Evolutionary conservation across 148 eudicot genomes (phyloP).

Genomic region (Tetragonia tetragonoides): DNA sequence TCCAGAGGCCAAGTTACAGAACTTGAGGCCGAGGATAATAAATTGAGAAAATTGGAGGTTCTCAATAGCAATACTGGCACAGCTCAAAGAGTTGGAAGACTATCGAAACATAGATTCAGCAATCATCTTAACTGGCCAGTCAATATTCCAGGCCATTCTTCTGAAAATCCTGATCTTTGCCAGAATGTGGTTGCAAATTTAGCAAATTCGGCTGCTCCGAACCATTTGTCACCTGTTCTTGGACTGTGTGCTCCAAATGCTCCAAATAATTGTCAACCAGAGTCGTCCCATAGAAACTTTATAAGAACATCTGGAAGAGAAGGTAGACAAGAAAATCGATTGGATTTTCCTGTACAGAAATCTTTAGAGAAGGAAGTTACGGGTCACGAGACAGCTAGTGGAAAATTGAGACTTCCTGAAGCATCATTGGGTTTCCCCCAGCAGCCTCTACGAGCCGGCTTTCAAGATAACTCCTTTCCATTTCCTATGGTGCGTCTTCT

Average conservation of each 20-base stretch:
- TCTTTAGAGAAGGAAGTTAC: constrained; percentile 40
- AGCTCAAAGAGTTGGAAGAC: constrained; percentile 33
- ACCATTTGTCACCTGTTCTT: constrained; percentile 57
- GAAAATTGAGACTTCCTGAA: constrained; percentile 40
- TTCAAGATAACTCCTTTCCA: constrained; percentile 36
- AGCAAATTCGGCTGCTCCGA: constrained; percentile 28
- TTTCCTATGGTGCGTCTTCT: constrained; percentile 42
- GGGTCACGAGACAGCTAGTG: constrained; percentile 33
- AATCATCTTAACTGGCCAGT: constrained; percentile 27
- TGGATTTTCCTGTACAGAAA: constrained; percentile 47
- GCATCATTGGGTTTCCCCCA: constrained; percentile 38
- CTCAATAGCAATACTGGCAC: constrained; percentile 31
- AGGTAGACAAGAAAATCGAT: constrained; percentile 37
- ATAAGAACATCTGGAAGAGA: constrained; percentile 49
- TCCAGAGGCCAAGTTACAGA: constrained; percentile 34
- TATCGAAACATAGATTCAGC: constrained; percentile 39
- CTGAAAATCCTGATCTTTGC: constrained; percentile 28
- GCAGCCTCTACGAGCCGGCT: constrained; percentile 34
- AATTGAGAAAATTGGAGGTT: constrained; percentile 32
- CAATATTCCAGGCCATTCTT: constrained; percentile 23
- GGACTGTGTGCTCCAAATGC: constrained; percentile 98
- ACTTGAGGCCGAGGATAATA: constrained; percentile 34
- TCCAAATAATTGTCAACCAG: constrained; percentile 69
- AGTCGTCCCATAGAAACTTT: constrained; percentile 45
- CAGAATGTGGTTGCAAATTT: constrained; percentile 32